phyloP scores from a whole-genome alignment of 2,329 filamentous ascomycete species.

The Paecilomyces fulvus region DNA sequence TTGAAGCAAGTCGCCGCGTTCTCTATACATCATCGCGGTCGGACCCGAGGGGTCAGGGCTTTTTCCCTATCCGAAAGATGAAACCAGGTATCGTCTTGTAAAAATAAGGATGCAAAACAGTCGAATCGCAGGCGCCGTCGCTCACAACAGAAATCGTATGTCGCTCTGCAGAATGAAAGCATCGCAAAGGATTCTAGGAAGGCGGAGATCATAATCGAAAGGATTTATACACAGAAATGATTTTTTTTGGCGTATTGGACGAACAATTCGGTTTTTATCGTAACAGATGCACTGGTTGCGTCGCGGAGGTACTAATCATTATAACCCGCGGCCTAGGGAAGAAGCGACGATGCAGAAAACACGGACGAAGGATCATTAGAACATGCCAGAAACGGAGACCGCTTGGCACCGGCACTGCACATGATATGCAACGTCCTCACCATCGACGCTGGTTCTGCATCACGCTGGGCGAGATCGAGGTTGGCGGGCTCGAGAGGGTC shows the following conservation, averaged over 20 bases:
- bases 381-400: slow-evolving; percentile 22
- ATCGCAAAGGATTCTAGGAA: slow-evolving; percentile 18
- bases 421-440: slow-evolving; percentile 20
- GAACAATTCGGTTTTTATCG: slow-evolving; percentile 8
- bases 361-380: slow-evolving; percentile 21
- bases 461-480: slow-evolving; percentile 57
- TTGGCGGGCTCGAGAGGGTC: slow-evolving; percentile 79
- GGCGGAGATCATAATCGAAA: slow-evolving; percentile 27
- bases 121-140: slow-evolving; percentile 35
- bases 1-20: slow-evolving; percentile 28
- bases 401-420: slow-evolving; percentile 14
- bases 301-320: slow-evolving; percentile 6
- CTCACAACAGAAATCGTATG: slow-evolving; percentile 29
- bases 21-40: slow-evolving; percentile 34
- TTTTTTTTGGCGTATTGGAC: slow-evolving; percentile 17
- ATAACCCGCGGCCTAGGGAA: neutral
- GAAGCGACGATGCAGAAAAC: slow-evolving; percentile 24
- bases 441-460: slow-evolving; percentile 46
- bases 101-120: slow-evolving; percentile 22
- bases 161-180: slow-evolving; percentile 9
- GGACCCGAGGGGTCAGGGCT: slow-evolving; percentile 20
- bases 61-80: slow-evolving; percentile 28
- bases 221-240: slow-evolving; percentile 27
- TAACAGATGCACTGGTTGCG: slow-evolving; percentile 9
- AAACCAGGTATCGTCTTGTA: slow-evolving; percentile 27